Evolutionary conservation across 768 basidiomycete genomes (phyloP).

Genomic region (Hirschioporus abietinus): DNA sequence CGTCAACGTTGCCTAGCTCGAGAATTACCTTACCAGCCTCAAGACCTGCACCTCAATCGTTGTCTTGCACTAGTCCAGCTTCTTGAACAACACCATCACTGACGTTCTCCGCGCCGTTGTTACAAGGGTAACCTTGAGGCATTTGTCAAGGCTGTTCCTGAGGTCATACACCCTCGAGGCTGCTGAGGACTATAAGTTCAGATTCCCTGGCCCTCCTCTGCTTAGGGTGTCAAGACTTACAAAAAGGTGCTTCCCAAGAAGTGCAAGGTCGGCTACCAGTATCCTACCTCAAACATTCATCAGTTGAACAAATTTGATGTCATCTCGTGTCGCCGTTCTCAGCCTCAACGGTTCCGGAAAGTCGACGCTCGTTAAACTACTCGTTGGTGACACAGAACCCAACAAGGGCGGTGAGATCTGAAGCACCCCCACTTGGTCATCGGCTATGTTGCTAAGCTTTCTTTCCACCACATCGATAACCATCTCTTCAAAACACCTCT

Average conservation of each 20-base stretch:
- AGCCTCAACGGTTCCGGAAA: constrained; percentile 99
- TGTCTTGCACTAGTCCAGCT: constrained; percentile 95
- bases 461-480: constrained; percentile 98
- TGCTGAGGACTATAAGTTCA: constrained; percentile 96
- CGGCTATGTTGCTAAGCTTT: constrained; percentile 98
- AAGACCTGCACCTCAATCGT: constrained; percentile 96
- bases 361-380: constrained; percentile 93
- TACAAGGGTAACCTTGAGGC: constrained; percentile 94
- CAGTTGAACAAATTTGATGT: constrained; percentile 91
- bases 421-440: constrained; percentile 99
- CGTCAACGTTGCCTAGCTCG: constrained; percentile 97
- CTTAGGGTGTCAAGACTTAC: constrained; percentile 99
- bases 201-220: constrained; percentile 93
- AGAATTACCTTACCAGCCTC: constrained; percentile 84
- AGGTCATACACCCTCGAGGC: constrained; percentile 97
- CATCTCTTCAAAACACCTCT: constrained; percentile 98
- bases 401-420: constrained; percentile 97
- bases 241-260: constrained; percentile 96
- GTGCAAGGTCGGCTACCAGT: constrained; percentile 97
- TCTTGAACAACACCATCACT: constrained; percentile 98
- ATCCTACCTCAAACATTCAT: constrained; percentile 79
- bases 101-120: constrained; percentile 90
- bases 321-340: constrained; percentile 96
- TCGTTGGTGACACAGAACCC: constrained; percentile 94
- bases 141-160: constrained; percentile 91